Base-by-base conservation (phyloP, 1,284 basidiomycete species). In the Paramarasmius palmivorus region DNA sequence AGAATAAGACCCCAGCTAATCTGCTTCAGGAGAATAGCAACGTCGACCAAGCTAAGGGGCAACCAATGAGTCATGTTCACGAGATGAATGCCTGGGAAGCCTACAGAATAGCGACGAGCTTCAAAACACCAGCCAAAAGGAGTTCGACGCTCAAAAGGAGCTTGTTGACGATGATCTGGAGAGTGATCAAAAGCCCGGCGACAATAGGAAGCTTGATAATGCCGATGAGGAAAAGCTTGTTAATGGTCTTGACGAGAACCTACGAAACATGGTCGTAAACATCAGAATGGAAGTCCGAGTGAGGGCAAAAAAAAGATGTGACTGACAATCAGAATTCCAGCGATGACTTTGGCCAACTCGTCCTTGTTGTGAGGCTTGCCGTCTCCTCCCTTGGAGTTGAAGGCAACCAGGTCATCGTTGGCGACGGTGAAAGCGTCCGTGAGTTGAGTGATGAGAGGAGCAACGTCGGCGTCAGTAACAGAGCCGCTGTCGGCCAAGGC, bases 341-440 rank as follows among this genome's bases (percentile, higher is more conserved):
- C 51, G 51, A 53, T 53, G 42, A 53, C 23, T 36, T 53, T 53
- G 35, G 51, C 51, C 19, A 53, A 32, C 12, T 49, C 51, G 15
- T 53, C 42, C 51, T 32, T 32, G 29, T 53, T 53, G n/a, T 41
- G 46, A 17, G 51, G 51, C 10, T 44, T 44, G 12, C 42, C 36
- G 25, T 53, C 46, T 19, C 45, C 45, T 1, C 42, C 42, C 36
- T 47, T 53, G 1, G 41, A 41, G 15, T 53, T 53, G 32, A 53
- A 36, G 2, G 34, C 25, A 23, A 15, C 38, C 22, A 53, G 41
- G 15, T 17, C 17, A 15, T 19, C 20, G 41, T 39, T 36, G 15
- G 51, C 51, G n/a, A 42, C 46, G 51, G 15, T 38, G 42, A 53
- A 35, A 8, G 51, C 34, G 8, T n/a, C 34, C 19, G 51, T 53